A percentile compares a stretch with the other conserved stretches of the same genome.
phyloP scores from a whole-genome alignment of 148 eudicot genomes.

The Arctostaphylos glauca region DNA sequence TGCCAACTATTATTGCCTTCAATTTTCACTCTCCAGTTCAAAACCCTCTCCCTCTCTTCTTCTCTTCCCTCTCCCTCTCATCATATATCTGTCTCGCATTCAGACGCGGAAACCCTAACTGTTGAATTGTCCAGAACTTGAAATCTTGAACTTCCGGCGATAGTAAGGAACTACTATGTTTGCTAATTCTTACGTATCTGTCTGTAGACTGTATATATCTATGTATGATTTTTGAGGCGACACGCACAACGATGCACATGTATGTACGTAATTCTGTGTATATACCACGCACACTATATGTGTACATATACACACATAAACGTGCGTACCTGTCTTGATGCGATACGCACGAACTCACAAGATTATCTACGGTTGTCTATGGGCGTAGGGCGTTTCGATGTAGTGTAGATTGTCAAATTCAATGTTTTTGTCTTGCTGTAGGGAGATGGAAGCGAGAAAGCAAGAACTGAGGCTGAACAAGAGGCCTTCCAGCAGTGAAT shows the following conservation, averaged over 20 bases:
- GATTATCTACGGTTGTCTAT: too few species aligned
- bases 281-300: too few species aligned
- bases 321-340: too few species aligned
- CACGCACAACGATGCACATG: background rate
- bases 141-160: background rate
- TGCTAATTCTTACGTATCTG: background rate
- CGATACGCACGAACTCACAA: too few species aligned
- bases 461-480: background rate
- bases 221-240: background rate
- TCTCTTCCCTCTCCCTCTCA: too few species aligned
- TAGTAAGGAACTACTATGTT: background rate
- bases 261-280: background rate
- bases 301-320: too few species aligned
- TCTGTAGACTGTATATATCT: background rate
- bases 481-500: conserved; percentile 1
- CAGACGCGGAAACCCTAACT: background rate
- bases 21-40: background rate
- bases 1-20: background rate
- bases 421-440: background rate
- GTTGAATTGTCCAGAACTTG: background rate
- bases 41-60: background rate
- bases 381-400: background rate
- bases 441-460: background rate
- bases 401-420: background rate
- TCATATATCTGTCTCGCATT: background rate